phyloP scores from a whole-genome alignment of 768 basidiomycete species.

The Podaxis carcinomalis region DNA sequence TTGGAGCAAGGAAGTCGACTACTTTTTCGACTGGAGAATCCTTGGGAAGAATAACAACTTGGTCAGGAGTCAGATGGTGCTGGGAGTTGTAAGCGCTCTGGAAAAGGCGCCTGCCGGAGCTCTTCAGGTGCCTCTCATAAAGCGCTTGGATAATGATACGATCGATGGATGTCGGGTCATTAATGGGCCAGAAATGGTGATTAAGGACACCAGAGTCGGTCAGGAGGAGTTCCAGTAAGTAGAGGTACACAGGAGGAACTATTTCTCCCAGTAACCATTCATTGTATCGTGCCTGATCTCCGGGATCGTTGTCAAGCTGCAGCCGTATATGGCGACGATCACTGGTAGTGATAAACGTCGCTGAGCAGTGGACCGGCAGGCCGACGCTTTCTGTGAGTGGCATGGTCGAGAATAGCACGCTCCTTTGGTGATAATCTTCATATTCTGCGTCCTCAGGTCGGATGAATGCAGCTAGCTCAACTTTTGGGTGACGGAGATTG shows the following conservation, averaged over 20 bases:
- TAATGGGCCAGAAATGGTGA: conserved; percentile 10
- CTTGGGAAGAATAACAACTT: not conserved
- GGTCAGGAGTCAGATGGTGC: not conserved
- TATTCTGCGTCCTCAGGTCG: not conserved
- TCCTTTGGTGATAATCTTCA: conserved; percentile 13
- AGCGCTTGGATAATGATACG: not conserved
- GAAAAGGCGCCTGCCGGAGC: not conserved
- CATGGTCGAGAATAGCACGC: conserved; percentile 36
- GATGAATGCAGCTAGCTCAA: conserved; percentile 4
- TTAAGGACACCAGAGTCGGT: not conserved
- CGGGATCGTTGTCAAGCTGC: conserved; percentile 19
- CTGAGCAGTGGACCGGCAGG: conserved; percentile 43
- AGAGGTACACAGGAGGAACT: conserved; percentile 34
- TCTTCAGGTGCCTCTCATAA: conserved; percentile 1
- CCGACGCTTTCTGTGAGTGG: conserved; percentile 35
- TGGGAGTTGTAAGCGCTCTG: not conserved
- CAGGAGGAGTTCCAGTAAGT: conserved; percentile 27
- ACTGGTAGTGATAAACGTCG: conserved; percentile 41
- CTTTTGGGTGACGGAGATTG: conserved; percentile 1
- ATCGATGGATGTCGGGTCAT: not conserved
- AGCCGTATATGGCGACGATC: conserved; percentile 42
- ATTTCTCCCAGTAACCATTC: conserved; percentile 34
- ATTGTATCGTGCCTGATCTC: conserved; percentile 34
- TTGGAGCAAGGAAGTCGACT: not conserved
- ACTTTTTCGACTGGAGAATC: not conserved